These are phyloP conservation scores for Papiliotrema nemorosa DNA, from an alignment of 1,284 basidiomycete species.

Conservation along the genomic window DNA sequence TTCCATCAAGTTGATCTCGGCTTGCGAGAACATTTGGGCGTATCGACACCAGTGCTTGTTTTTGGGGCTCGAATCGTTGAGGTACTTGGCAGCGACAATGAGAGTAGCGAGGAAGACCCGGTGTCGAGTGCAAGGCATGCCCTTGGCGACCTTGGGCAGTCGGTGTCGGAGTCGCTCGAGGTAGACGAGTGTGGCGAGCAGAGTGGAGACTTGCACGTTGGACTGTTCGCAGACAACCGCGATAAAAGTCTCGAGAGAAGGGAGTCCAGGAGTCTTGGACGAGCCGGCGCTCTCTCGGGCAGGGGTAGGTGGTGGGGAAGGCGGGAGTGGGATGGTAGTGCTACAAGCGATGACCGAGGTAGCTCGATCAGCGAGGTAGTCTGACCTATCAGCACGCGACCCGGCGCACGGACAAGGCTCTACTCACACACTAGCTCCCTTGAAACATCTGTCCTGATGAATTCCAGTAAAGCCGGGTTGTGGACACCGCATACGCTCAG, in stretches of 20 bases:
- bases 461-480: conserved; percentile 69
- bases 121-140: conserved; percentile 78
- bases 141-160: conserved; percentile 80
- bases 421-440: conserved; percentile 69
- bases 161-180: conserved; percentile 79
- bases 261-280: conserved; percentile 60
- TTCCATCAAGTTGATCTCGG: conserved; percentile 89
- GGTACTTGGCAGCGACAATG: conserved; percentile 94
- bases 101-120: conserved; percentile 92
- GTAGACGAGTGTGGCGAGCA: conserved; percentile 89
- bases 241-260: conserved; percentile 83
- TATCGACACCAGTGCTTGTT: conserved; percentile 87
- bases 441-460: conserved; percentile 72
- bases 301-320: conserved; percentile 25
- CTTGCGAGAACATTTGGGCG: conserved; percentile 63
- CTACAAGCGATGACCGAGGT: conserved; percentile 48
- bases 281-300: conserved; percentile 14
- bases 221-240: conserved; percentile 75
- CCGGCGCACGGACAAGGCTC: not conserved
- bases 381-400: conserved; percentile 18
- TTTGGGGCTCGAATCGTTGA: conserved; percentile 94
- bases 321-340: conserved; percentile 38
- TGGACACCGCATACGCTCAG: conserved; percentile 66
- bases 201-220: conserved; percentile 86
- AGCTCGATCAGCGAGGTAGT: conserved; percentile 47